Evolutionary conservation across 169 alveolate genomes (phyloP).

Genomic region (Plasmodium chabaudi): DNA sequence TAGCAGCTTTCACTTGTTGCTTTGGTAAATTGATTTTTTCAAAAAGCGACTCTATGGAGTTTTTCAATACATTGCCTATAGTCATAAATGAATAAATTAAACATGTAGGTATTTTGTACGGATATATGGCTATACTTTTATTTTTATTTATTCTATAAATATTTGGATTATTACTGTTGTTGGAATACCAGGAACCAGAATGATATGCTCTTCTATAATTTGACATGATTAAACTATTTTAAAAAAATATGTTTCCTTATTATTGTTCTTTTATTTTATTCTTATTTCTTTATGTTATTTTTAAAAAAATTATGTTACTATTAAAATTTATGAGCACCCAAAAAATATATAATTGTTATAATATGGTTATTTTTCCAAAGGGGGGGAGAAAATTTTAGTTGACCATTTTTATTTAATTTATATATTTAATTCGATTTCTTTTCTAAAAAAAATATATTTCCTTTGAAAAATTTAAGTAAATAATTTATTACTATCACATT

Average conservation of each 20-base stretch:
- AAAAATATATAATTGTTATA: no score
- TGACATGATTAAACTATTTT: constrained; percentile 17
- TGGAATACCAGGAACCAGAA: constrained; percentile 95
- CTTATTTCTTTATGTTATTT: no score
- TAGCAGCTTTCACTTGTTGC: constrained; percentile 61
- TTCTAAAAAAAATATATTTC: no score
- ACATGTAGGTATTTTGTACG: neutral
- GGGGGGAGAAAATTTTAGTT: no score
- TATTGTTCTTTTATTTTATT: neutral
- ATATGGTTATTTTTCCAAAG: no score
- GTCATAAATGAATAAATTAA: constrained; percentile 1
- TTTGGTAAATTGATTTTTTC: constrained; percentile 19
- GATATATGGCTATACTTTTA: neutral
- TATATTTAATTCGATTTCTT: no score
- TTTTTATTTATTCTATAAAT: neutral
- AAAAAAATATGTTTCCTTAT: neutral
- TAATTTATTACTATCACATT: no score
- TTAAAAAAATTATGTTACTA: no score
- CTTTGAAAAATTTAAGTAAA: no score
- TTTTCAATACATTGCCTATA: constrained; percentile 34
- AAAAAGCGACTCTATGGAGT: constrained; percentile 16
- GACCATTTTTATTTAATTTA: no score
- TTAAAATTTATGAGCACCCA: no score
- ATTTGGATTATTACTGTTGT: constrained; percentile 72
- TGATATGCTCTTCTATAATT: constrained; percentile 90